Conservation (phyloP, 2,329 filamentous ascomycete species). For the Catunica adiposa region DNA sequence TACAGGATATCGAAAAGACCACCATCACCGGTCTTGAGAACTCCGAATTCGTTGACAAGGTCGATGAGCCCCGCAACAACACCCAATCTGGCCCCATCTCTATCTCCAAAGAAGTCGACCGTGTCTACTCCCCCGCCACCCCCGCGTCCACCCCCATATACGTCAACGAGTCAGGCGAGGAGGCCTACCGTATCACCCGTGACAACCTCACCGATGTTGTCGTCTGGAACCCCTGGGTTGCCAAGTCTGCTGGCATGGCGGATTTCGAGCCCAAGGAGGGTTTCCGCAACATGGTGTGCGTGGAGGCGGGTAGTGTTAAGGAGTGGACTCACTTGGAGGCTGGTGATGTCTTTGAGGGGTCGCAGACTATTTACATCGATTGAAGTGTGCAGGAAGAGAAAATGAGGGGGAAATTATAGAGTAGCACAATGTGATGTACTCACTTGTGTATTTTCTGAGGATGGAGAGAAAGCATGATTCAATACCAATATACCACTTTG, state of each 20-base stretch:
- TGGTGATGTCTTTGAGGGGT: slow-evolving; percentile 50
- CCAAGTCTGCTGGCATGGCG: slow-evolving; percentile 63
- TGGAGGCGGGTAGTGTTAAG: slow-evolving; percentile 75
- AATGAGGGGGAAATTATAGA: not conserved
- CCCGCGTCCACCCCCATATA: slow-evolving; percentile 41
- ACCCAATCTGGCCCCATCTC: slow-evolving; percentile 47
- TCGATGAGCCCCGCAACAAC: slow-evolving; percentile 46
- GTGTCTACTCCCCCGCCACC: slow-evolving; percentile 61
- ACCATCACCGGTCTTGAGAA: slow-evolving; percentile 60
- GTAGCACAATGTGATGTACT: not conserved
- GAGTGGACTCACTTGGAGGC: slow-evolving; percentile 73
- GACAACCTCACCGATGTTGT: slow-evolving; percentile 80
- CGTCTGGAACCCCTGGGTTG: slow-evolving; percentile 92
- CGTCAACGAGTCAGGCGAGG: slow-evolving; percentile 45
- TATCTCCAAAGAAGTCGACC: slow-evolving; percentile 69
- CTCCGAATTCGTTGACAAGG: slow-evolving; percentile 71
- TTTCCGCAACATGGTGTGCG: slow-evolving; percentile 84
- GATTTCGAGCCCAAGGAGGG: slow-evolving; percentile 84
- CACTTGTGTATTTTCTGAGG: not conserved
- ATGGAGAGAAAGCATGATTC: not conserved
- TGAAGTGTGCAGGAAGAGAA: not conserved
- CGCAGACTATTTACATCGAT: slow-evolving; percentile 32
- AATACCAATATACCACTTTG: not conserved
- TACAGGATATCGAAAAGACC: slow-evolving; percentile 61
- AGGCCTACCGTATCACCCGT: slow-evolving; percentile 56